phyloP scores from a whole-genome alignment of 768 basidiomycete genomes.

The Coprinopsis sp. region DNA sequence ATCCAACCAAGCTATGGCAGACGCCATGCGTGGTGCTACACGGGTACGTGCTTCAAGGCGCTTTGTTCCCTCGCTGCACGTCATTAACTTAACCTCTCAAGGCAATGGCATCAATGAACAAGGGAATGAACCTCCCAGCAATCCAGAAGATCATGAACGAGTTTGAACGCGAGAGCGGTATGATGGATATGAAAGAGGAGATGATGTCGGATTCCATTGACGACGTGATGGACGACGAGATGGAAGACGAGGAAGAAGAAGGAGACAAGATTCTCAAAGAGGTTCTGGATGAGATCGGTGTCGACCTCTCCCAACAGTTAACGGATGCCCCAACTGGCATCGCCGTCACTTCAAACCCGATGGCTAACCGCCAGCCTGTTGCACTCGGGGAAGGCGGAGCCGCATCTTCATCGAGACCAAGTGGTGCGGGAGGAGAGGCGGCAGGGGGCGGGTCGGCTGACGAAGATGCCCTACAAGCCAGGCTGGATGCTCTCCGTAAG shows the following conservation, averaged over 20 bases:
- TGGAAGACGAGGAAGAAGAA: constrained; percentile 92
- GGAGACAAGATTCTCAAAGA: constrained; percentile 93
- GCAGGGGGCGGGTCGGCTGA: constrained; percentile 49
- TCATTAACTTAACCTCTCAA: constrained; percentile 27
- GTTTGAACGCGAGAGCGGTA: constrained; percentile 94
- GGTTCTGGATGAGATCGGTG: constrained; percentile 96
- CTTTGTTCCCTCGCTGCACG: neutral
- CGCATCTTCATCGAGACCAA: constrained; percentile 23
- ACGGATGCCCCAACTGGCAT: constrained; percentile 79
- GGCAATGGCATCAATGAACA: constrained; percentile 99
- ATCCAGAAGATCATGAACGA: constrained; percentile 98
- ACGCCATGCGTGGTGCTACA: constrained; percentile 98
- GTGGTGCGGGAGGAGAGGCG: constrained; percentile 29
- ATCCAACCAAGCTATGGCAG: constrained; percentile 99
- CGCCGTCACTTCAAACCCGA: constrained; percentile 51
- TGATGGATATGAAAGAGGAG: constrained; percentile 99
- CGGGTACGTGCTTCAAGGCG: constrained; percentile 65
- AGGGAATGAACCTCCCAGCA: constrained; percentile 88
- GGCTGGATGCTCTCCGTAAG: constrained; percentile 83
- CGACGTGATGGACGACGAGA: constrained; percentile 92
- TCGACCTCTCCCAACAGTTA: constrained; percentile 83
- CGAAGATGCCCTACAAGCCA: constrained; percentile 90
- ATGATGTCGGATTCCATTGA: constrained; percentile 99
- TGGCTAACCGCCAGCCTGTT: constrained; percentile 70
- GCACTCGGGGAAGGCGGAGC: constrained; percentile 71